Evolutionary conservation across 2,329 filamentous ascomycete species (phyloP), one percentile per base, ranked within the genome.

Genomic region (Trichoderma atrobrunneum): DNA sequence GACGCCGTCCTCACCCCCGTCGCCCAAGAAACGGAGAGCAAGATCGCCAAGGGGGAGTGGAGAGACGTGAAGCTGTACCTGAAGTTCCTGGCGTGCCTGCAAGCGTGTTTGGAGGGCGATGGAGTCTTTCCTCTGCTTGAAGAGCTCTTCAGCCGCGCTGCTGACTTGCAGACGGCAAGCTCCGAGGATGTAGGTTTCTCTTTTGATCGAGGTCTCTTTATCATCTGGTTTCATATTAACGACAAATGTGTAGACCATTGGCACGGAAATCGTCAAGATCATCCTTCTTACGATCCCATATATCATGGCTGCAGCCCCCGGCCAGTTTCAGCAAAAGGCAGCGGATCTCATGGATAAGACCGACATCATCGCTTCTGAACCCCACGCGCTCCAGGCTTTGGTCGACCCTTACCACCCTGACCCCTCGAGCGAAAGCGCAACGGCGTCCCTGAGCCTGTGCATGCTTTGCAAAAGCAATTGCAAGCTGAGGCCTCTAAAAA

Each of bases 281-380:
- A 98, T 99, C 75, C 89, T 98, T 59, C 89, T 98, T 63, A 97
- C 95, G 0, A 92, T 99, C 72, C 95, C 96, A 0, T 99, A 98
- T 80, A 87, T 94, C 70, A 91, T 97, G 87, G 89, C 91, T 11
- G 90, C 93, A 3, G 89, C 91, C 0, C 91, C 92, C 4, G 85
- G 87, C 4, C 89, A 90, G 64, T 91, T 92, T 78, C 89, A 91
- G 76, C 87, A 92, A 75, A 92, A 92, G 78, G 94, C 94, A 3
- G 87, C 88, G 1, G 90, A 93, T 61, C 85, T 98, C 68, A 90
- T 99, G 80, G 93, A 97, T 75, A 97, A 97, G 85, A 98, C 96
- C 2, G 95, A 96, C 71, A 94, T 98, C 75, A 97, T 98, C 77
- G 94, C 95, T 12, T 93, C 92, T 2, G 94, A 96, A 74, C 92